Evolutionary conservation across 345 rosid species (phyloP), one percentile per base, ranked within the genome.

Genomic region (Pugionium dolabratum): DNA sequence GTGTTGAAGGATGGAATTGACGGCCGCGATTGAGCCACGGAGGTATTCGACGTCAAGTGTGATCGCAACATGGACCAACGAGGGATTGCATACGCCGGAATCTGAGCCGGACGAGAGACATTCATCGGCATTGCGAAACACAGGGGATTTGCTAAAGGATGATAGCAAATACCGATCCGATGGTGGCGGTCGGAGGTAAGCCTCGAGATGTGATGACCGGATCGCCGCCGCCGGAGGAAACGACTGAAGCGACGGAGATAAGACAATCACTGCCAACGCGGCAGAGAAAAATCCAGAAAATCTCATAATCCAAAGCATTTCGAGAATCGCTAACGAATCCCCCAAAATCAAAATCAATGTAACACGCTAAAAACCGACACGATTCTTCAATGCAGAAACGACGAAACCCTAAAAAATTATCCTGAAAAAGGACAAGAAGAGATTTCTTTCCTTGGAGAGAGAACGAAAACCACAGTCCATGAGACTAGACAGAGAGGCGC

Each of bases 11-110:
- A 87, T 75, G 8, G 95, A 87, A 50, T 85, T 87, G 4, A 85
- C 85, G 56, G 89, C 95, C 10, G 95, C 95, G 64, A 87, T 70
- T 48, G 95, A 85, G 55, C 95, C 95, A 3, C 95, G 84, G 1
- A 87, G 80, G 44, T 87, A 87, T 61, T 80, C 91, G 1, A 80
- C 80, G 37, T 87, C 95, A 7, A 87, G 83, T 9, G 91, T 87
- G 66, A 87, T 85, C 37, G 95, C 90, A 36, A 85, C 87, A 71
- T 87, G 95, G 52, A 87, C 90, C 35, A 87, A 64, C 18, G 83
- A 82, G 5, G 88, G 94, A 46, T 82, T 79, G 58, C 94, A 87
- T 25, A 85, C 79, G 54, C 75, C 73, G 63, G 73, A 58, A 37
- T 52, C 48, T 26, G 4, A 58, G 56, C 54, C 44, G 35, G 62